phyloP scores from a whole-genome alignment of 495 filamentous ascomycete species.

The Venustampulla echinocandica region DNA sequence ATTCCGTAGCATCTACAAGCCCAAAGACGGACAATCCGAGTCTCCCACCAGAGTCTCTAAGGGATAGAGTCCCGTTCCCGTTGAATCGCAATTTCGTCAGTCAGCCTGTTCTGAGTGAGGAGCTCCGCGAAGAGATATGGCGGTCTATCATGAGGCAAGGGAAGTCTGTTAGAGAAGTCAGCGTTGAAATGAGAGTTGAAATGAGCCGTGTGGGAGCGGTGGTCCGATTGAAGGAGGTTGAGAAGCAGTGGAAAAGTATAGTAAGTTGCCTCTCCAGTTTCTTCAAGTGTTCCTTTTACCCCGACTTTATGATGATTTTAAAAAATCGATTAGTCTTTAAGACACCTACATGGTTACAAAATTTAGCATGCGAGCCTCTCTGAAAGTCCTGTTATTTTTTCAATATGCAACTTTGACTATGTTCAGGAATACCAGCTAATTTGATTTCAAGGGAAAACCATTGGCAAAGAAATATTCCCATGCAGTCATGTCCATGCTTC shows the following conservation, averaged over 20 bases:
- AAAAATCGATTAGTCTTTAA: constrained; percentile 99
- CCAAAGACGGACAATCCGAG: not conserved
- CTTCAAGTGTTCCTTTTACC: constrained; percentile 8
- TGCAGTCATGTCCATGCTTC: constrained; percentile 76
- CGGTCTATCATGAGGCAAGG: constrained; percentile 51
- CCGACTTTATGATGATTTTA: constrained; percentile 39
- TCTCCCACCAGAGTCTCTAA: constrained; percentile 10
- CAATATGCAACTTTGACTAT: constrained; percentile 3
- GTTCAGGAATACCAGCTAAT: constrained; percentile 10
- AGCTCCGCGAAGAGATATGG: constrained; percentile 68
- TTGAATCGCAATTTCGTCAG: constrained; percentile 62
- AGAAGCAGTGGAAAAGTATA: constrained; percentile 65
- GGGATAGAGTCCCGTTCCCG: constrained; percentile 53
- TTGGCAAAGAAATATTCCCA: constrained; percentile 67
- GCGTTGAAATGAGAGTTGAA: constrained; percentile 67
- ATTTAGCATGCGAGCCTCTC: constrained; percentile 41
- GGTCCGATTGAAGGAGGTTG: constrained; percentile 76
- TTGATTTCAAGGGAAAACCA: constrained; percentile 55
- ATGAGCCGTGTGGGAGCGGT: constrained; percentile 85
- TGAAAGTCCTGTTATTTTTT: constrained; percentile 25
- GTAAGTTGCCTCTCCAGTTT: constrained; percentile 40
- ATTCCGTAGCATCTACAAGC: not conserved
- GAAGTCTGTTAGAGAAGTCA: constrained; percentile 66
- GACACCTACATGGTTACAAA: constrained; percentile 77
- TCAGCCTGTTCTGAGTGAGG: constrained; percentile 67